These are phyloP conservation scores for Cyclotella kingstonii DNA, from an alignment of 108 stramenopile species.

Conservation along the genomic window DNA sequence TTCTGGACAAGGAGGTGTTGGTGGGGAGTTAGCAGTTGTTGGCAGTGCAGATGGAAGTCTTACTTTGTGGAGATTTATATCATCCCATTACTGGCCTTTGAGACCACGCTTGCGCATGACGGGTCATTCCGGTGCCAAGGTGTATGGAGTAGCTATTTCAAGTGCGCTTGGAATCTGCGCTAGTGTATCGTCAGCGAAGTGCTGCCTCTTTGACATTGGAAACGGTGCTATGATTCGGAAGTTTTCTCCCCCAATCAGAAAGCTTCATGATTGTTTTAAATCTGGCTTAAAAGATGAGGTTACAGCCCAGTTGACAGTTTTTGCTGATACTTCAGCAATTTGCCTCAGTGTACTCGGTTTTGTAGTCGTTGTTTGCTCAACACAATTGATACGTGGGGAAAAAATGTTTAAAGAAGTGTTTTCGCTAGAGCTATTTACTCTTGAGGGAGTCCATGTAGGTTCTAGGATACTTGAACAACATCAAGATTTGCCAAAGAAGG, in stretches of 20 bases:
- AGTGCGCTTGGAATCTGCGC: slow-evolving; percentile 73
- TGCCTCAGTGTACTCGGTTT: slow-evolving; percentile 79
- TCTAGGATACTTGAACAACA: slow-evolving; percentile 66
- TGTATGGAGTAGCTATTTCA: slow-evolving; percentile 66
- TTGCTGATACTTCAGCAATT: slow-evolving; percentile 66
- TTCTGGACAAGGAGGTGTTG: slow-evolving; percentile 80
- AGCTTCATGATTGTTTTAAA: slow-evolving; percentile 33
- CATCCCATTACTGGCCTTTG: slow-evolving; percentile 82
- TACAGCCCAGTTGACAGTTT: slow-evolving; percentile 37
- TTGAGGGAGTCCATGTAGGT: slow-evolving; percentile 75
- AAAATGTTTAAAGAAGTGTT: slow-evolving; percentile 53
- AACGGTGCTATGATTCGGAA: slow-evolving; percentile 79
- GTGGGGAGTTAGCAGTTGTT: slow-evolving; percentile 85
- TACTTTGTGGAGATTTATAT: slow-evolving; percentile 85
- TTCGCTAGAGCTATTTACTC: slow-evolving; percentile 74
- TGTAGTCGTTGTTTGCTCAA: slow-evolving; percentile 79
- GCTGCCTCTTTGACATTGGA: slow-evolving; percentile 78
- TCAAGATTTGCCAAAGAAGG: slow-evolving; percentile 69
- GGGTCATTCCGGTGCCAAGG: slow-evolving; percentile 69
- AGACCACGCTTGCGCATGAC: slow-evolving; percentile 67
- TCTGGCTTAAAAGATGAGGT: slow-evolving; percentile 18
- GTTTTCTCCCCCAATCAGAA: slow-evolving; percentile 61
- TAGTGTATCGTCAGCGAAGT: slow-evolving; percentile 62
- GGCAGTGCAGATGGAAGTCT: slow-evolving; percentile 81
- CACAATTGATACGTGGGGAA: slow-evolving; percentile 27